Evolutionary conservation across 2,329 filamentous ascomycete species (phyloP).

Genomic region (Cercospora canescens): DNA sequence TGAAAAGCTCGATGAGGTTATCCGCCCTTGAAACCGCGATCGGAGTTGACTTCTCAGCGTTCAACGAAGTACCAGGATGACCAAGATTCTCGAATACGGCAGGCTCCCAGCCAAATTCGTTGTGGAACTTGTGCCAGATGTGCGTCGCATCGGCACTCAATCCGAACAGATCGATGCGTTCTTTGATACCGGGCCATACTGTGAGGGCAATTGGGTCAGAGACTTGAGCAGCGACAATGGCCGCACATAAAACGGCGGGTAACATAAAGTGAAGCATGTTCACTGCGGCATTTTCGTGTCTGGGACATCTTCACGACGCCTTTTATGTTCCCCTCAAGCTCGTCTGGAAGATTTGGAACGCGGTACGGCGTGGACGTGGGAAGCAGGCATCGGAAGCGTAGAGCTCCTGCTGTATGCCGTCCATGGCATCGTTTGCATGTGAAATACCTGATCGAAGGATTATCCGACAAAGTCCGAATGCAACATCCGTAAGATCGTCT

Average conservation of each 20-base stretch:
- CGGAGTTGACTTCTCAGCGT: background rate
- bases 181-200: background rate
- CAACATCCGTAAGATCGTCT: background rate
- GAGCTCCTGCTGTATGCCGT: background rate
- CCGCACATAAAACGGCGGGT: background rate
- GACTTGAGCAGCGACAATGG: background rate
- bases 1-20: background rate
- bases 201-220: background rate
- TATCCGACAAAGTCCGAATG: background rate
- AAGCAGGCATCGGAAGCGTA: background rate
- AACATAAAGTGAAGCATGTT: background rate
- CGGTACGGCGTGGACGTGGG: background rate
- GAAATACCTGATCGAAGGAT: background rate
- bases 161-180: background rate
- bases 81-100: background rate
- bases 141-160: background rate
- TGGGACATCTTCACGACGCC: background rate
- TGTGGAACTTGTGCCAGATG: conserved; percentile 2
- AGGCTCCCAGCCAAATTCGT: background rate
- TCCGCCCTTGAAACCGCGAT: background rate
- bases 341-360: background rate
- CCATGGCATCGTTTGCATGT: background rate
- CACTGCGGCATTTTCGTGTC: background rate
- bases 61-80: background rate
- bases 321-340: background rate